Percentiles rank a stretch among this genome's conserved stretches.
phyloP scores from a whole-genome alignment of 371 early-diverging fungal genomes.

The Mucor indicus region DNA sequence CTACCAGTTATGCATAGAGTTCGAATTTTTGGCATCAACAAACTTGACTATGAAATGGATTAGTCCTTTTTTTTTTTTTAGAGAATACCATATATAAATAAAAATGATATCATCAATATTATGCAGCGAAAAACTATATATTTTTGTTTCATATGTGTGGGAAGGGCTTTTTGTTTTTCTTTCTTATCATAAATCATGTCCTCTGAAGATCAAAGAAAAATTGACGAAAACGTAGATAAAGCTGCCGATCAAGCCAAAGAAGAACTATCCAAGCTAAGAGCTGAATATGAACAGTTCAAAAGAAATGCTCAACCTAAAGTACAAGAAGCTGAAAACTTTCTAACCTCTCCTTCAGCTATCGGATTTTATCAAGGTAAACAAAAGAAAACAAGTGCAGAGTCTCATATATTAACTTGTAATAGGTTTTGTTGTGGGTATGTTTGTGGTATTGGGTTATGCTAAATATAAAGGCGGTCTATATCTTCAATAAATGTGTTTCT shows the following conservation, averaged over 20 bases:
- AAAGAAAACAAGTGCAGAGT: background rate
- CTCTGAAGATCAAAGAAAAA: slow-evolving; percentile 17
- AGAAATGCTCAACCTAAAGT: slow-evolving; percentile 35
- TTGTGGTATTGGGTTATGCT: slow-evolving; percentile 22
- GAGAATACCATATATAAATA: too few relatives aligned
- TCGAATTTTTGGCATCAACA: slow-evolving; percentile 94
- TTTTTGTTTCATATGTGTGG: too few relatives aligned
- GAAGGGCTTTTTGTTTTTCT: background rate
- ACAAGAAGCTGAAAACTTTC: slow-evolving; percentile 30
- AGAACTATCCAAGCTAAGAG: slow-evolving; percentile 30
- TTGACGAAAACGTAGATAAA: slow-evolving; percentile 23
- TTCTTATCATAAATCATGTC: too few relatives aligned
- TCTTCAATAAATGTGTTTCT: too few relatives aligned
- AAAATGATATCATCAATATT: too few relatives aligned
- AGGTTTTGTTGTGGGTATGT: slow-evolving; percentile 27
- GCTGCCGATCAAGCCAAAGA: slow-evolving; percentile 27
- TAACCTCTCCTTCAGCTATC: slow-evolving; percentile 34
- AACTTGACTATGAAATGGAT: slow-evolving; percentile 48
- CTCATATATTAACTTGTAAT: background rate
- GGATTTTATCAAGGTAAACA: slow-evolving; percentile 41
- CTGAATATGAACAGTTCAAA: slow-evolving; percentile 38
- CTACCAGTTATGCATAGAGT: slow-evolving; percentile 94
- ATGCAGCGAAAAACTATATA: too few relatives aligned
- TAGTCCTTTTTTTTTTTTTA: slow-evolving; percentile 2
- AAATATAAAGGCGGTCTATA: slow-evolving; percentile 20